Percentiles rank a stretch among this genome's conserved stretches.
These are phyloP conservation scores for Moniliophthora roreri DNA, from an alignment of 1,284 basidiomycete genomes.

Conservation along the genomic window DNA sequence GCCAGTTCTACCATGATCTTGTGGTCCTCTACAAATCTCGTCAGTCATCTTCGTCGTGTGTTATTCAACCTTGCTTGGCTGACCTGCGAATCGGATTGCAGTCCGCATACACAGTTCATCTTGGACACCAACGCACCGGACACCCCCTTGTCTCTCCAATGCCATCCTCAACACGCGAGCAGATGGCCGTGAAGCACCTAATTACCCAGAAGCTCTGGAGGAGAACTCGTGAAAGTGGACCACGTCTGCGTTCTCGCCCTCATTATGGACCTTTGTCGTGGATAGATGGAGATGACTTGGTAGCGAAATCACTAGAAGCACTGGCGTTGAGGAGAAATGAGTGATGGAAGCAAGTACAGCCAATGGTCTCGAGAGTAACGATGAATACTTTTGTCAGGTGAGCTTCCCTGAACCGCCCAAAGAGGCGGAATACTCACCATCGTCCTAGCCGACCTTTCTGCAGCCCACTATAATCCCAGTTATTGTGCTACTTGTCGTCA, in stretches of 20 bases:
- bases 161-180: conserved; percentile 62
- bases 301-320: conserved; percentile 21
- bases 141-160: conserved; percentile 51
- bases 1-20: conserved; percentile 73
- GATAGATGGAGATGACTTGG: conserved; percentile 34
- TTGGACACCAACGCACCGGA: conserved; percentile 58
- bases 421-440: conserved; percentile 42
- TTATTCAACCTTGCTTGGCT: conserved; percentile 15
- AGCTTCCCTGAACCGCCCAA: background rate
- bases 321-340: conserved; percentile 57
- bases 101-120: conserved; percentile 70
- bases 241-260: conserved; percentile 44
- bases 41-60: conserved; percentile 10
- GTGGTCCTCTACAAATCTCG: conserved; percentile 57
- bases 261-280: conserved; percentile 38
- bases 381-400: conserved; percentile 51
- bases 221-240: conserved; percentile 56
- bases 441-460: conserved; percentile 58
- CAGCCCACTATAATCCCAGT: conserved; percentile 67
- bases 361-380: conserved; percentile 69
- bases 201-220: conserved; percentile 63
- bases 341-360: conserved; percentile 72
- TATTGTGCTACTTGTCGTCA: no score
- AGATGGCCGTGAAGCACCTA: conserved; percentile 67
- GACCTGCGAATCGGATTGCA: conserved; percentile 56